A percentile compares a stretch with the other conserved stretches of the same genome.
These are phyloP conservation scores for Carex cristatella DNA, from an alignment of 176 grass and related monocot genomes.

Conservation along the genomic window DNA sequence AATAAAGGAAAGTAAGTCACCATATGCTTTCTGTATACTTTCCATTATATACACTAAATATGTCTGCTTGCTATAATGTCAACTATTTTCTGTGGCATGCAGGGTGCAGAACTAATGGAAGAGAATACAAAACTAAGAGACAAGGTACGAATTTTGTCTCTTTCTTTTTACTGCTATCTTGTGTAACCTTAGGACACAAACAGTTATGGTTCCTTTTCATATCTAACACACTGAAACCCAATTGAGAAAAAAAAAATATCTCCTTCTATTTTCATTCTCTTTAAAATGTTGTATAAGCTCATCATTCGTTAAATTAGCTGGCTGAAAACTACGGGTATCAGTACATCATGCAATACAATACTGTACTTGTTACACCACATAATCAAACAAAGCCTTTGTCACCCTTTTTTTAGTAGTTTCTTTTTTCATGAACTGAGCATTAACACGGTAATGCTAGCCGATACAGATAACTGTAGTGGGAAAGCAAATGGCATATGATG, in stretches of 20 bases:
- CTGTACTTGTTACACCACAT: background rate
- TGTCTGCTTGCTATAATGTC: background rate
- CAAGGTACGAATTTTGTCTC: constrained; percentile 32
- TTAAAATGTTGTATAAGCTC: background rate
- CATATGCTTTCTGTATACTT: background rate
- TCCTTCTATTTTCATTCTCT: background rate
- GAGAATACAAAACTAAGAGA: constrained; percentile 75
- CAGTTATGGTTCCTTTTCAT: background rate
- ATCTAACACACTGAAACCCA: background rate
- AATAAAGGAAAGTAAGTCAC: background rate
- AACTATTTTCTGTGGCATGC: constrained; percentile 6
- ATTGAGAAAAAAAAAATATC: background rate
- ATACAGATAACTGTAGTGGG: constrained; percentile 35
- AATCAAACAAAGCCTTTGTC: too few relatives aligned
- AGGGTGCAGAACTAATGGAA: constrained; percentile 53
- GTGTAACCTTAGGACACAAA: background rate
- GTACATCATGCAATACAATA: background rate
- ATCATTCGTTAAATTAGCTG: background rate
- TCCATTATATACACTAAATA: background rate
- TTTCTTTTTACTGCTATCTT: background rate
- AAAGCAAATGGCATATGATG: constrained; percentile 37
- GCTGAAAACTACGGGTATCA: background rate
- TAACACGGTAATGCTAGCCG: constrained; percentile 34
- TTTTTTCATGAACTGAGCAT: background rate
- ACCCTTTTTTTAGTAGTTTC: background rate